Percentiles rank a stretch among this genome's conserved stretches.
phyloP scores from a whole-genome alignment of 441 rosid species.

The Heliophila coronopifolia region DNA sequence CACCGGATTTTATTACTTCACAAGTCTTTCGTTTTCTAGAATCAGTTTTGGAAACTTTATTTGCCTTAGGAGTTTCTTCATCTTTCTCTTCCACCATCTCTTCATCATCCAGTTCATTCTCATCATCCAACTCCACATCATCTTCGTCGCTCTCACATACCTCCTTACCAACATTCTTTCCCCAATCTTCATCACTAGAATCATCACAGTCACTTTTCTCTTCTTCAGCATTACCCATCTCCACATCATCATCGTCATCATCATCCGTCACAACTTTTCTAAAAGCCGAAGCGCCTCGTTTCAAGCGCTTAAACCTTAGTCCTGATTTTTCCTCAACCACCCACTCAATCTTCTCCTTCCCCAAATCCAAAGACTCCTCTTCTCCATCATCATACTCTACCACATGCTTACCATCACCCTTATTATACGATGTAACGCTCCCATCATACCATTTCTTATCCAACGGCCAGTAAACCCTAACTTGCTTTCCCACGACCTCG shows the following conservation, averaged over 20 bases:
- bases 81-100: slow-evolving; percentile 28
- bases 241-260: slow-evolving; percentile 37
- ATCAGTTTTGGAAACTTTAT: slow-evolving; percentile 24
- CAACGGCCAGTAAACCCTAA: slow-evolving; percentile 92
- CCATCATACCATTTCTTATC: slow-evolving; percentile 90
- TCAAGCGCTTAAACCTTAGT: slow-evolving; percentile 57
- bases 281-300: slow-evolving; percentile 44
- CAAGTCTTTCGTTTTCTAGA: slow-evolving; percentile 46
- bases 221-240: slow-evolving; percentile 35
- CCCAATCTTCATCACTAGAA: slow-evolving; percentile 87
- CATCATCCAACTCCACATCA: slow-evolving; percentile 47
- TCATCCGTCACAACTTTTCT: slow-evolving; percentile 46
- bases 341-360: slow-evolving; percentile 86
- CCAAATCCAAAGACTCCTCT: slow-evolving; percentile 82
- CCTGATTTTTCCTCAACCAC: slow-evolving; percentile 30
- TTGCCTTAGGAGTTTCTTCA: slow-evolving; percentile 23
- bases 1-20: slow-evolving; percentile 32
- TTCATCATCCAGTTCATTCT: slow-evolving; percentile 33
- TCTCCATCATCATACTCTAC: slow-evolving; percentile 72
- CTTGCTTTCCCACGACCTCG: slow-evolving; percentile 59
- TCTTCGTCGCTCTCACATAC: slow-evolving; percentile 41
- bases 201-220: slow-evolving; percentile 42
- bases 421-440: slow-evolving; percentile 38
- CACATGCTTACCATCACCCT: slow-evolving; percentile 56
- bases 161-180: slow-evolving; percentile 40